phyloP scores from a whole-genome alignment of 345 rosid species.

The Corymbia maculata region DNA sequence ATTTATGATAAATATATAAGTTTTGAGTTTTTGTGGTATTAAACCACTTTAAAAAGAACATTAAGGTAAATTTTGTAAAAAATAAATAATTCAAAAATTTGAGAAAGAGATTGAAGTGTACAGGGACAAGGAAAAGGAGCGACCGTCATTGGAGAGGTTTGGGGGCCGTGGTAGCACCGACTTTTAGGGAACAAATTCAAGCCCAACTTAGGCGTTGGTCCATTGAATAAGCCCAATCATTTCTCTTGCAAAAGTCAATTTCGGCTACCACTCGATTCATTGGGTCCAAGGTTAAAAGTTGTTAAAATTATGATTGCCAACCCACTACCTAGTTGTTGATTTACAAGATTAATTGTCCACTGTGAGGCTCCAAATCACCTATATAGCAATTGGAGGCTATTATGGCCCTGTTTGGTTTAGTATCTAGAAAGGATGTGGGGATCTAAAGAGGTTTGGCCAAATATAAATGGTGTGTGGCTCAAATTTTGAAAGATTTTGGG shows the following conservation, averaged over 20 bases:
- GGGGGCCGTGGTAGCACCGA: not conserved
- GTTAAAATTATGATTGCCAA: not conserved
- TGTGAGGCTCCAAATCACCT: not conserved
- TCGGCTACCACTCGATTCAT: not conserved
- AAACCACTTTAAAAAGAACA: no score
- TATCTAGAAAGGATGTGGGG: no score
- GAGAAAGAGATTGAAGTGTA: not conserved
- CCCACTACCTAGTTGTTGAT: not conserved
- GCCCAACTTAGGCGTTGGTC: rapidly evolving
- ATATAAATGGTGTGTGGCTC: no score
- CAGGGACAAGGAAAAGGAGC: not conserved
- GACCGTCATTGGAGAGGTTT: not conserved
- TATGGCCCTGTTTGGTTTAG: no score
- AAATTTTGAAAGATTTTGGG: no score
- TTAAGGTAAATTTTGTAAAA: not conserved
- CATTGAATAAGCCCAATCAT: not conserved
- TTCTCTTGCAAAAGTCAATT: not conserved
- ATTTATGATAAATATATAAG: no score
- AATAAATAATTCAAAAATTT: not conserved
- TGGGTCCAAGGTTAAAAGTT: not conserved
- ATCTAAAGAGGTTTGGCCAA: no score
- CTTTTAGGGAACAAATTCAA: rapidly evolving
- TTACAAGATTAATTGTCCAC: not conserved
- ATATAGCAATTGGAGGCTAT: not conserved
- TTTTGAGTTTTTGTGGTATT: no score